Evolutionary conservation across 139 green algal species (phyloP).

Genomic region (Closterium sp.): DNA sequence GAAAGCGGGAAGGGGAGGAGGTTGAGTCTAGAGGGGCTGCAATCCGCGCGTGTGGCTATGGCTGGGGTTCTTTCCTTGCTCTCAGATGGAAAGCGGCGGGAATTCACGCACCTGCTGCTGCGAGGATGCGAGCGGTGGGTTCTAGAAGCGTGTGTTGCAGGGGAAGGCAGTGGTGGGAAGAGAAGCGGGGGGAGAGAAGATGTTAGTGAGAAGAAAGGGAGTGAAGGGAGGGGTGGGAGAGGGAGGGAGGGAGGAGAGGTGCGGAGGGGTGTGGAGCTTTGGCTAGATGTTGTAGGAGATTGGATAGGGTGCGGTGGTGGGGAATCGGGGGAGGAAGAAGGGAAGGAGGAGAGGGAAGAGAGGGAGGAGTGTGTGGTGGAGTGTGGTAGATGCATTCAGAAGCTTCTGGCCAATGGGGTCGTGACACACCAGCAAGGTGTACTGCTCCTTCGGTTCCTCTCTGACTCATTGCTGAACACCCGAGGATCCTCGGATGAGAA

Average conservation of each 20-base stretch:
- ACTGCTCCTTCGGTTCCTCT: not conserved
- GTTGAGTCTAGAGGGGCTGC: not conserved
- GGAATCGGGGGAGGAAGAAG: not conserved
- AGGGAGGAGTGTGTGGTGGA: not conserved
- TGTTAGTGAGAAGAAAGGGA: not conserved
- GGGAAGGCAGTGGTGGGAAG: too few species aligned
- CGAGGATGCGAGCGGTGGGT: not conserved
- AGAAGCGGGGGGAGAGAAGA: not conserved
- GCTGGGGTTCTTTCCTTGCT: not conserved
- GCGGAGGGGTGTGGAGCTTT: not conserved
- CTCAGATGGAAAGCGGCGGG: not conserved
- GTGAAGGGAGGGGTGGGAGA: not conserved
- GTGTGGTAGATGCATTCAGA: not conserved
- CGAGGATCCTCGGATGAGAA: too few species aligned
- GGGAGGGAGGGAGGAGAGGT: not conserved
- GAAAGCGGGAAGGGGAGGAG: not conserved
- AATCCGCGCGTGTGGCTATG: not conserved
- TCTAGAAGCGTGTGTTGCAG: not conserved
- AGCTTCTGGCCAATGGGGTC: not conserved
- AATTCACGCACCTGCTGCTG: not conserved
- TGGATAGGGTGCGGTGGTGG: not conserved
- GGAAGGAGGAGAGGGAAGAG: not conserved
- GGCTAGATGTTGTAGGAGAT: not conserved
- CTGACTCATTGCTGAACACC: not conserved
- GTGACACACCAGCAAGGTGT: not conserved